phyloP scores from a whole-genome alignment of 257 asterid genomes.

The Plantago elongata region DNA sequence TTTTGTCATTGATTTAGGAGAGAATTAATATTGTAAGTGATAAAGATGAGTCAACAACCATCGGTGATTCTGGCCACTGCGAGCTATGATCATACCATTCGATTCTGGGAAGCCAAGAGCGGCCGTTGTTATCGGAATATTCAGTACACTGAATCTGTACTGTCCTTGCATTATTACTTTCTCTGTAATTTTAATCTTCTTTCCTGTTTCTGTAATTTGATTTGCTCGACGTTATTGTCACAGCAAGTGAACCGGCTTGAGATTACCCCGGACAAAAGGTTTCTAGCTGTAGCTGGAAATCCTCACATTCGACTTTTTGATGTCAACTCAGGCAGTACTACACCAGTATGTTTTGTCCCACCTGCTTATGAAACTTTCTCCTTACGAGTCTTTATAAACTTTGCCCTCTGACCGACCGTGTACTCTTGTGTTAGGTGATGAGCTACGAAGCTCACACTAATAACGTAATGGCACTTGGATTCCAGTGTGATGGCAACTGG shows the following conservation, averaged over 20 bases:
- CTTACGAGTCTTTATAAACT: background rate
- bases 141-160: conserved; percentile 88
- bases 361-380: background rate
- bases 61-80: conserved; percentile 95
- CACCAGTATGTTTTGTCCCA: conserved; percentile 53
- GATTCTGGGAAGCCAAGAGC: conserved; percentile 94
- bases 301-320: conserved; percentile 96
- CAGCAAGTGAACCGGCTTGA: conserved; percentile 98
- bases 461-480: conserved; percentile 98
- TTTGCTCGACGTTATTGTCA: conserved; percentile 18
- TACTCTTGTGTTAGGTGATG: conserved; percentile 52
- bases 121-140: conserved; percentile 89
- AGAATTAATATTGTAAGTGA: background rate
- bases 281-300: conserved; percentile 95
- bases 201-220: conserved; percentile 16
- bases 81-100: conserved; percentile 97
- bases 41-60: conserved; percentile 69
- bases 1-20: too few relatives aligned
- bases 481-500: conserved; percentile 97
- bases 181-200: conserved; percentile 19
- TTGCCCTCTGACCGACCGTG: background rate
- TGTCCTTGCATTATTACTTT: too few relatives aligned
- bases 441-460: conserved; percentile 96
- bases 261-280: conserved; percentile 86
- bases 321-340: conserved; percentile 75